phyloP scores from a whole-genome alignment of 2,329 filamentous ascomycete genomes.

The Aspergillus melleus region DNA sequence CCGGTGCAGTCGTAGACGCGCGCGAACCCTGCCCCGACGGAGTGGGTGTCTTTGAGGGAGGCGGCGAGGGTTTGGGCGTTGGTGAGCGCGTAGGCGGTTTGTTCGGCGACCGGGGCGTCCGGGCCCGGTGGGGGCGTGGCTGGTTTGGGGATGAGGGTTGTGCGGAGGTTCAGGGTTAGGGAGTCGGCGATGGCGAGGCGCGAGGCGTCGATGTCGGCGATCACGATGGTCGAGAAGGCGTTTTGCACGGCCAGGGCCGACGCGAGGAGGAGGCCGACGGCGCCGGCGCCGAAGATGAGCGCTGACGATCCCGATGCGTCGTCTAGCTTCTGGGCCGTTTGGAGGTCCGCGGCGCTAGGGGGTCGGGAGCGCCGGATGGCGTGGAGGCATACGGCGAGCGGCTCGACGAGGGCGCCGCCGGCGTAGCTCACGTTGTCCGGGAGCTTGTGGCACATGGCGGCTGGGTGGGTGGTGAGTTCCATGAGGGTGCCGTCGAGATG shows the following conservation, averaged over 20 bases:
- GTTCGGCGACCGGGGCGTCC: slow-evolving; percentile 33
- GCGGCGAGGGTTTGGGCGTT: slow-evolving; percentile 40
- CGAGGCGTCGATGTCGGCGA: slow-evolving; percentile 61
- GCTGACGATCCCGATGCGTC: slow-evolving; percentile 44
- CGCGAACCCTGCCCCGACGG: slow-evolving; percentile 36
- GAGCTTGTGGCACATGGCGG: slow-evolving; percentile 59
- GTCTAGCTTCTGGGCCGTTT: slow-evolving; percentile 42
- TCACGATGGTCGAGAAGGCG: slow-evolving; percentile 55
- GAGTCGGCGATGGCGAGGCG: slow-evolving; percentile 56
- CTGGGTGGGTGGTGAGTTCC: slow-evolving; percentile 62
- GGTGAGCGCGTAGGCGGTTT: slow-evolving; percentile 32
- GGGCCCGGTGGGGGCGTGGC: slow-evolving; percentile 30
- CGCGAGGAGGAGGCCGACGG: slow-evolving; percentile 60
- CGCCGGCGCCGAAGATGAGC: slow-evolving; percentile 61
- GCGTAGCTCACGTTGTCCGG: slow-evolving; percentile 55
- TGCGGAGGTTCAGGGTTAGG: slow-evolving; percentile 38
- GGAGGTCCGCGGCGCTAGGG: slow-evolving; percentile 36
- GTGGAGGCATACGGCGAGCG: slow-evolving; percentile 61
- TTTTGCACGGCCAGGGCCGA: slow-evolving; percentile 57
- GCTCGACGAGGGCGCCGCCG: slow-evolving; percentile 61
- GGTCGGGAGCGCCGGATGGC: slow-evolving; percentile 57
- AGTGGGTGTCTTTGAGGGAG: slow-evolving; percentile 28
- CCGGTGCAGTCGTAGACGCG: slow-evolving; percentile 50
- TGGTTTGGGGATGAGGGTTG: slow-evolving; percentile 37
- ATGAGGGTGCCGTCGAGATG: slow-evolving; percentile 66